Evolutionary conservation across 2,329 filamentous ascomycete species (phyloP).

Genomic region (Trichoderma lentiforme): DNA sequence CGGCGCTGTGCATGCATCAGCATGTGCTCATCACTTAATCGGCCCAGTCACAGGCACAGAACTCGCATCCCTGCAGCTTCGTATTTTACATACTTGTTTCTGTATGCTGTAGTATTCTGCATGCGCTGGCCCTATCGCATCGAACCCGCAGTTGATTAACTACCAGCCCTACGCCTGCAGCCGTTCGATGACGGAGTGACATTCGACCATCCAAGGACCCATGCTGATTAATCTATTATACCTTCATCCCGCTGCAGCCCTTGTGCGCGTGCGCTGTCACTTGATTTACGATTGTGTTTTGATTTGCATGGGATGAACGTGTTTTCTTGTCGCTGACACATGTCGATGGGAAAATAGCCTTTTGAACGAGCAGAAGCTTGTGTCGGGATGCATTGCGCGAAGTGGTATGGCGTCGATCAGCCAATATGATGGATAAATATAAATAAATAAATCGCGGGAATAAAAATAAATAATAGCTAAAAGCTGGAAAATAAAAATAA

Average conservation of each 20-base stretch:
- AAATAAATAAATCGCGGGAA: not conserved
- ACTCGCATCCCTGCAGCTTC: not conserved
- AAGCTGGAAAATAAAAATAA: not conserved
- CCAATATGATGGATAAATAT: not conserved
- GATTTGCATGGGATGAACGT: not conserved
- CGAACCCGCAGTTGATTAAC: constrained; percentile 2
- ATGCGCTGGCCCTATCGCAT: not conserved
- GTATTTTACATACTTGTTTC: not conserved
- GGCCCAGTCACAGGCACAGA: not conserved
- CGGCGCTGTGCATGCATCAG: constrained; percentile 8
- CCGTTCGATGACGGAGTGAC: not conserved
- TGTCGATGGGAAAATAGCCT: not conserved
- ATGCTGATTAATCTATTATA: not conserved
- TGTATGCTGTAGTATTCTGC: not conserved
- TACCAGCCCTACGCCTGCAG: constrained; percentile 10
- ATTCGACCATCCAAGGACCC: not conserved
- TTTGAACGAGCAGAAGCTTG: not conserved
- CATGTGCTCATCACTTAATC: constrained; percentile 11
- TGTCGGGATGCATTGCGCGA: not conserved
- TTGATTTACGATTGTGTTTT: not conserved
- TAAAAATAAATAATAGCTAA: not conserved
- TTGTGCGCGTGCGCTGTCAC: not conserved
- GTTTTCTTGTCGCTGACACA: constrained; percentile 2
- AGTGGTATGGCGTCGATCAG: not conserved
- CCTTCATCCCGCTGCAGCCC: not conserved